phyloP scores from a whole-genome alignment of 345 rosid species.

The Euphorbia tirucalli region DNA sequence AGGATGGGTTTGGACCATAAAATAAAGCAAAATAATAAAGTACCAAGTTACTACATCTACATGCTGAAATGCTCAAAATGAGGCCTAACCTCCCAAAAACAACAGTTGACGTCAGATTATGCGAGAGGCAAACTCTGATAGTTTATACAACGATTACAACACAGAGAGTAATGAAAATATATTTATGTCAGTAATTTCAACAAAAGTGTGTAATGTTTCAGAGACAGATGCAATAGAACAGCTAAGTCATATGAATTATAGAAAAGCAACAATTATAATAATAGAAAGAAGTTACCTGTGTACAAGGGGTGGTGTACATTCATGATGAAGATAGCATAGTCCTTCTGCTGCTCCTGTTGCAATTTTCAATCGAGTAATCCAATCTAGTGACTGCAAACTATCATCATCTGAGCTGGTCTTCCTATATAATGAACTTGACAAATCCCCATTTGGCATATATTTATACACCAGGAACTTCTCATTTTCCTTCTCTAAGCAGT shows the following conservation, averaged over 20 bases:
- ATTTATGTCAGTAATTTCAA: neutral
- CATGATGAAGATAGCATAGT: conserved; percentile 83
- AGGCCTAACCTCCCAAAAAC: neutral
- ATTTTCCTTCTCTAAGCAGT: conserved; percentile 73
- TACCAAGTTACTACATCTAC: neutral
- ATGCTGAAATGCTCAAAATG: neutral
- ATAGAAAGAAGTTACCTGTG: conserved; percentile 55
- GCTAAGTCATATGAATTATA: neutral
- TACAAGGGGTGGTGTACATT: conserved; percentile 80
- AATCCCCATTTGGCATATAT: conserved; percentile 82
- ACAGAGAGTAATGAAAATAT: neutral
- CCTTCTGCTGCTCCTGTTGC: conserved; percentile 97
- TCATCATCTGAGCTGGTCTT: conserved; percentile 61
- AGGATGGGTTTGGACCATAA: neutral
- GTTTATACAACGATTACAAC: neutral
- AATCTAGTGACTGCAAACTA: conserved; percentile 80
- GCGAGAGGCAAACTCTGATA: too few species aligned
- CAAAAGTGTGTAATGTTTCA: neutral
- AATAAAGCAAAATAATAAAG: neutral
- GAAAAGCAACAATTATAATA: conserved; percentile 1
- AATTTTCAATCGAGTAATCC: conserved; percentile 96
- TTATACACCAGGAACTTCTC: conserved; percentile 83
- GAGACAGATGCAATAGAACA: neutral
- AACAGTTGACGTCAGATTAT: neutral
- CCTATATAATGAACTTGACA: conserved; percentile 72